A percentile compares a stretch with the other conserved stretches of the same genome.
Evolutionary conservation across 164 flowering plant genomes (phyloP).

Genomic region (Macadamia integrifolia): DNA sequence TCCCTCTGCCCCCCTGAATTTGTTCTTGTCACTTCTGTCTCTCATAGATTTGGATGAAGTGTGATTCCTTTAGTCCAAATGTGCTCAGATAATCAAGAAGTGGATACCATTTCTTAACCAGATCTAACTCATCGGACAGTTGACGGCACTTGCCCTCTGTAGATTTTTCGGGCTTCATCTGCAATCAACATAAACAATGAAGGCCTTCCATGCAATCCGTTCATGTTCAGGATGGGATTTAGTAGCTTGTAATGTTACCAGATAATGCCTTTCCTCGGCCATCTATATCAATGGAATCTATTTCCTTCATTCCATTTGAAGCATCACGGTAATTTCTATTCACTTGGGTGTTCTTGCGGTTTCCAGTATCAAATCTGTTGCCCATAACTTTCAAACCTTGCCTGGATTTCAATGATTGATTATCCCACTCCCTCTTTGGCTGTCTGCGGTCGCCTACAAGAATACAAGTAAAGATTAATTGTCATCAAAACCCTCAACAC

Average conservation of each 20-base stretch:
- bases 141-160: slow-evolving; percentile 20
- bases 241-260: background rate
- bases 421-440: background rate
- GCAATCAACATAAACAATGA: slow-evolving; percentile 25
- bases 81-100: slow-evolving; percentile 86
- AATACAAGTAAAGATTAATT: background rate
- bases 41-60: slow-evolving; percentile 79
- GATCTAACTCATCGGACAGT: slow-evolving; percentile 60
- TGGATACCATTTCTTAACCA: slow-evolving; percentile 77
- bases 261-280: slow-evolving; percentile 37
- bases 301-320: too few species aligned
- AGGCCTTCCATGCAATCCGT: background rate
- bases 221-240: slow-evolving; percentile 3
- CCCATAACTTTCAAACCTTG: too few species aligned
- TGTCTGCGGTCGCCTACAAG: slow-evolving; percentile 15
- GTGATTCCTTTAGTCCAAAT: slow-evolving; percentile 77
- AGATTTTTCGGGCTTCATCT: slow-evolving; percentile 30
- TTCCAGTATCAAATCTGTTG: too few species aligned
- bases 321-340: too few species aligned
- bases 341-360: too few species aligned
- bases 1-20: too few species aligned
- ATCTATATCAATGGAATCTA: slow-evolving; percentile 12
- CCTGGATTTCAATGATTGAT: too few species aligned
- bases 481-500: background rate
- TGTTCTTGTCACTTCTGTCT: slow-evolving; percentile 30